Evolutionary conservation across 2,329 filamentous ascomycete species (phyloP), one percentile per base, ranked within the genome.

Genomic region (Aspergillus sp.): DNA sequence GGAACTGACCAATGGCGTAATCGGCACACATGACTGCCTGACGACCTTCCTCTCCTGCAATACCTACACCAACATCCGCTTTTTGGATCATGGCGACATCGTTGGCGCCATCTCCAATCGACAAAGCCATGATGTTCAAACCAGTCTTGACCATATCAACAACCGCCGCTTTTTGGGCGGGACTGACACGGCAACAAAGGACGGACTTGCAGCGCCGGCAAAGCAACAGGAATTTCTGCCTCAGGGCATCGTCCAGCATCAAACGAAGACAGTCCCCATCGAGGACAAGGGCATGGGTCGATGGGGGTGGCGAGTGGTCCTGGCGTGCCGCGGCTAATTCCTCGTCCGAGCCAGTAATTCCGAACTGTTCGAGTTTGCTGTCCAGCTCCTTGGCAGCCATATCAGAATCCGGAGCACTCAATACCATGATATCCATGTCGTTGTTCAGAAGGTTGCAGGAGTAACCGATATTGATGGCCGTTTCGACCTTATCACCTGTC

Each of bases 381-480:
- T 55, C 53, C n/a, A 55, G 10, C 21, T 44, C 25, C 23, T 55
- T 55, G 2, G 53, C 53, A n/a, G 53, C 53, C 53, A 55, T 55
- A 17, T 55, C 53, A 11, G 42, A 30, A n/a, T 55, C 53, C 3
- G 39, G 42, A 8, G 53, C 54, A 39, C 48, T 44, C 15, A 57
- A 19, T 3, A 57, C 23, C 21, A 57, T 50, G 7, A 57, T 57
- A 67, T 93, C 39, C 53, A 55, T 55, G 8, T 55, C 53, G 17
- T 47, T 55, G 10, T 55, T 55, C 5, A 55, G 27, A 3, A 55
- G 53, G 11, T 55, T 55, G 39, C 53, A 55, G 53, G 95, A 98
- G 78, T 97, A 98, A 3, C 94, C 95, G 73, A 98, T 98, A 79
- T 98, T 98, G 86, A 99, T 98, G 60, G 95, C 95, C 19, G 95